Evolutionary conservation across 2,329 filamentous ascomycete species (phyloP), one percentile per base, ranked within the genome.

Genomic region (Pestalotiopsis sp.): DNA sequence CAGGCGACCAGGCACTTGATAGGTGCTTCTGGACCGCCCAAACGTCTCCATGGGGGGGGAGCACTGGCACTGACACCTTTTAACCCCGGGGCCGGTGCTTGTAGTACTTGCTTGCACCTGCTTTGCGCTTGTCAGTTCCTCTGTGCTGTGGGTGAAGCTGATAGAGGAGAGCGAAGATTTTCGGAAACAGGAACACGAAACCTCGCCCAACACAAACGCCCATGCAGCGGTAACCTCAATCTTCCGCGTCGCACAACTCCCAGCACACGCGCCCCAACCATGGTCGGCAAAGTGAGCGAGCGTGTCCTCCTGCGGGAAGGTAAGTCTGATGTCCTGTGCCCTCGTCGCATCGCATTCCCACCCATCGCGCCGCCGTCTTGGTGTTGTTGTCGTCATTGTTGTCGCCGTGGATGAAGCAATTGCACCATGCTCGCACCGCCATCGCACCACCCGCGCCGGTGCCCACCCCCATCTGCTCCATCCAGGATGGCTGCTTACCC

Each of bases 271-370:
- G 23, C 61, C 57, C 36, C 67, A 69, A 77, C 69, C 67, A 90
- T 90, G 88, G 88, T 90, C 69, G 88, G 88, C 70, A 90, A 90
- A 83, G 88, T 90, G 73, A 90, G 87, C 79, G 88, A 90, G 81
- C 86, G 87, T 79, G 87, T 90, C 75, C 88, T 90, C 80, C 83
- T 89, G 38, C 80, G 88, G 77, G 88, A 90, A 84, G 88, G 88
- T 89, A 78, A 75, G 84, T 70, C 52, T 56, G 66, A 67, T 67
- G 66, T 4, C 56, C 25, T 20, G 20, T 39, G 13, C 45, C 61
- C 23, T 63, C 60, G 59, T 67, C 68, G 62, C 59, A 38, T 49
- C 66, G 66, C 25, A 52, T 31, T 38, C 36, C 60, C 25, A 20
- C 49, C 27, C 31, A 9, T 36, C 31, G 31, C 39, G 27, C 23